Conservation (phyloP, 768 basidiomycete species). For the Pisolithus tinctorius region DNA sequence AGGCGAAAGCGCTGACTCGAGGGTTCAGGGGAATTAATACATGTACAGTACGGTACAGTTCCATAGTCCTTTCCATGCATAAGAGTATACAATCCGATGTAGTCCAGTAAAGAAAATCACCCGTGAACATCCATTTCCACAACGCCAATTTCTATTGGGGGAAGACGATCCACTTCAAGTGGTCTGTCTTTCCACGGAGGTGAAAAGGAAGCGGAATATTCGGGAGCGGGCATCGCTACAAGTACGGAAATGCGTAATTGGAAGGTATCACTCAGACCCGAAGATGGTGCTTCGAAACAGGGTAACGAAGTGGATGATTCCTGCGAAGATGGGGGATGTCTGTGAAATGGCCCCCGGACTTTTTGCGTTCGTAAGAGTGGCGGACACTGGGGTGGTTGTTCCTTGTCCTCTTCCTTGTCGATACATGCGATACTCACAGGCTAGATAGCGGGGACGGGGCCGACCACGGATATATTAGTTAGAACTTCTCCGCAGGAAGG, state of each 20-base stretch:
- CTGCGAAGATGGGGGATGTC: constrained; percentile 7
- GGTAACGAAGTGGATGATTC: constrained; percentile 8
- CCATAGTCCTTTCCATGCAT: too few species aligned
- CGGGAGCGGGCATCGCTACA: constrained; percentile 36
- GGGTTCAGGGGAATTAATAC: too few species aligned
- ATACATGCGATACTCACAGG: constrained; percentile 20
- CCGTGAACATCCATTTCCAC: constrained; percentile 8
- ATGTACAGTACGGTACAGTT: too few species aligned
- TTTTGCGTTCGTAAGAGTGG: constrained; percentile 9
- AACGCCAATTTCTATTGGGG: constrained; percentile 30
- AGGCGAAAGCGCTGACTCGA: too few species aligned
- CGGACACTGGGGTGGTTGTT: background rate
- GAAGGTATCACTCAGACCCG: constrained; percentile 8
- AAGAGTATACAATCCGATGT: too few species aligned
- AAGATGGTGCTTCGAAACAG: background rate
- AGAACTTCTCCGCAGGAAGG: background rate
- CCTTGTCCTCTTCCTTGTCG: background rate
- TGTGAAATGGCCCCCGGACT: constrained; percentile 8
- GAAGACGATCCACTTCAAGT: constrained; percentile 14
- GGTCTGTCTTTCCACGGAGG: too few species aligned
- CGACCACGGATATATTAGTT: background rate
- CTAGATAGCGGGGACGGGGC: constrained; percentile 4
- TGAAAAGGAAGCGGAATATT: background rate
- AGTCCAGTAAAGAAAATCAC: too few species aligned
- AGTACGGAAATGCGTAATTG: constrained; percentile 36